phyloP scores from a whole-genome alignment of 768 basidiomycete genomes.

The Macrolepiota fuliginosa region DNA sequence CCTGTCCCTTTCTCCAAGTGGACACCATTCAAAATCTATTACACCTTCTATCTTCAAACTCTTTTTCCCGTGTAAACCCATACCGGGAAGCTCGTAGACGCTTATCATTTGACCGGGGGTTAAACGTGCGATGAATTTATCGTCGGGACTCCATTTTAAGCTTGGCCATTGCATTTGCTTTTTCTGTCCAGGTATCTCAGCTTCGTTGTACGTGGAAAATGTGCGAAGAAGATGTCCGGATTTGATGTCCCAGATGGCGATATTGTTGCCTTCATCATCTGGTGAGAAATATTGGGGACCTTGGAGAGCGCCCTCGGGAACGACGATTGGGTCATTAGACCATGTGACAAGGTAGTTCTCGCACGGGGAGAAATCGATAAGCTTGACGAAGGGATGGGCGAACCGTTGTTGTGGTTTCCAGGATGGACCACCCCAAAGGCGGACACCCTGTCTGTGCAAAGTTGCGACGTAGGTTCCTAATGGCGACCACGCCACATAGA shows the following conservation, averaged over 20 bases:
- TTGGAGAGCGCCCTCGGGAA: constrained; percentile 76
- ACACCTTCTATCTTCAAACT: constrained; percentile 97
- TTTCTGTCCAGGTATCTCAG: constrained; percentile 55
- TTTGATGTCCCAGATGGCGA: constrained; percentile 99
- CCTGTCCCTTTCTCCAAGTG: constrained; percentile 84
- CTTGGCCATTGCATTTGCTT: constrained; percentile 94
- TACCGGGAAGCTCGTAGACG: constrained; percentile 91
- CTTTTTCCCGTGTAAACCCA: constrained; percentile 95
- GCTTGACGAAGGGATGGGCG: constrained; percentile 91
- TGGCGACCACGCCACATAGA: constrained; percentile 97
- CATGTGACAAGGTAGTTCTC: constrained; percentile 97
- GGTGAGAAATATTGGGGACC: constrained; percentile 86
- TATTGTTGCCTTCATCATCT: constrained; percentile 94
- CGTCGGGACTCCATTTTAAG: constrained; percentile 96
- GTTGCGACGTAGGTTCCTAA: constrained; percentile 94
- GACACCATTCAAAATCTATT: constrained; percentile 98
- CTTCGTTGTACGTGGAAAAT: constrained; percentile 67
- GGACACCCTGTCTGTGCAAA: constrained; percentile 92
- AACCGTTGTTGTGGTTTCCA: constrained; percentile 90
- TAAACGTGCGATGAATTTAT: constrained; percentile 88
- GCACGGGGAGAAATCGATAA: constrained; percentile 96
- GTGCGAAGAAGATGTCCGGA: constrained; percentile 90
- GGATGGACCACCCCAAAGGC: constrained; percentile 91
- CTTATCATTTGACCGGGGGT: constrained; percentile 93
- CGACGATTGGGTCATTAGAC: constrained; percentile 91